A percentile compares a stretch with the other conserved stretches of the same genome.
These are phyloP conservation scores for Rhynchosporium graminicola DNA, from an alignment of 2,329 filamentous ascomycete species.

Conservation along the genomic window DNA sequence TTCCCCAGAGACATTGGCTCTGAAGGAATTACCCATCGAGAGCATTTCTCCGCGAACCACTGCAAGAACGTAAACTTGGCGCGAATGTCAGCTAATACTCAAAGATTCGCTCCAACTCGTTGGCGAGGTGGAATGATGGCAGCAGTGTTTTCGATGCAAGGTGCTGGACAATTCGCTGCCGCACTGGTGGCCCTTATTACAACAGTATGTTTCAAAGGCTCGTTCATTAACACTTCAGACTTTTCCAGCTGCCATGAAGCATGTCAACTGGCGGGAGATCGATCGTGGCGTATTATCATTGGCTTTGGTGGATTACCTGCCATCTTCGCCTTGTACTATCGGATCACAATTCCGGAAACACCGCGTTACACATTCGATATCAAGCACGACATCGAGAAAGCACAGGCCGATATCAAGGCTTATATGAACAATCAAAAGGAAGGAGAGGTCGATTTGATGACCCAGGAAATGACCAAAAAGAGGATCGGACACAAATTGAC, in stretches of 20 bases:
- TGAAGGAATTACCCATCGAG: not conserved
- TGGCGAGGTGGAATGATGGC: conserved; percentile 89
- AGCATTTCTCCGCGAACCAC: not conserved
- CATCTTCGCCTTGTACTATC: conserved; percentile 86
- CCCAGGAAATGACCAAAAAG: conserved; percentile 54
- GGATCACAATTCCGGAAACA: conserved; percentile 83
- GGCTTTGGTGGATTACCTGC: conserved; percentile 18
- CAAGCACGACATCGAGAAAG: conserved; percentile 72
- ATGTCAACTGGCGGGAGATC: conserved; percentile 71
- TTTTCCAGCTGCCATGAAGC: conserved; percentile 60
- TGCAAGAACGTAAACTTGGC: not conserved
- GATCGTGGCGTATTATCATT: conserved; percentile 83
- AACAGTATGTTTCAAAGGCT: conserved; percentile 70
- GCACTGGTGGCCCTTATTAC: conserved; percentile 76
- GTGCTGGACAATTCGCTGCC: conserved; percentile 75
- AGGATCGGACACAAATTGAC: conserved; percentile 51
- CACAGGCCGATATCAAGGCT: conserved; percentile 68
- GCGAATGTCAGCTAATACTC: not conserved
- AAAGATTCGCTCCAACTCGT: conserved; percentile 73
- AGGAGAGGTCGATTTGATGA: conserved; percentile 65
- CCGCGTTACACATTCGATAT: conserved; percentile 88
- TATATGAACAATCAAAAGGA: conserved; percentile 68
- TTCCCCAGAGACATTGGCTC: not conserved
- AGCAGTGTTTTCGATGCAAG: conserved; percentile 84
- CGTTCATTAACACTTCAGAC: conserved; percentile 51